phyloP scores from a whole-genome alignment of 495 filamentous ascomycete genomes.

The Xylaria longipes region DNA sequence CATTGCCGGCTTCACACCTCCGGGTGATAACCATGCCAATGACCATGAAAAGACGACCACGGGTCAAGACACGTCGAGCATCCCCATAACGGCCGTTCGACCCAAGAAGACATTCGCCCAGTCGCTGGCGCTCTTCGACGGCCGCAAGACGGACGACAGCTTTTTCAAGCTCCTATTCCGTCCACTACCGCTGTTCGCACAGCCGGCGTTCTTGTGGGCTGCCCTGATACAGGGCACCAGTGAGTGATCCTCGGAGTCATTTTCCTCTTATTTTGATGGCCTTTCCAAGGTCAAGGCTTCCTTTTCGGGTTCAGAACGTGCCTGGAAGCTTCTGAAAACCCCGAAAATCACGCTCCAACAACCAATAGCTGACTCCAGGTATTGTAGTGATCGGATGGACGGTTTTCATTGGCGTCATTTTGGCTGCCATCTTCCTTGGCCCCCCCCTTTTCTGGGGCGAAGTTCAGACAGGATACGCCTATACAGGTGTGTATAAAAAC shows the following conservation, averaged over 20 bases:
- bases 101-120: constrained; percentile 55
- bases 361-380: background rate
- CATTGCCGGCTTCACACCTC: constrained; percentile 36
- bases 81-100: background rate
- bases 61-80: constrained; percentile 16
- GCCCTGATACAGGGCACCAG: constrained; percentile 84
- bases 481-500: constrained; percentile 51
- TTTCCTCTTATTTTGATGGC: background rate
- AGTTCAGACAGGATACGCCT: constrained; percentile 85
- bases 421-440: constrained; percentile 81
- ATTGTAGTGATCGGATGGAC: constrained; percentile 84
- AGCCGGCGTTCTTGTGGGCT: constrained; percentile 89
- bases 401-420: constrained; percentile 87
- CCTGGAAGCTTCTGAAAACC: background rate
- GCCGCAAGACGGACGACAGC: constrained; percentile 69
- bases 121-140: constrained; percentile 75
- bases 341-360: background rate
- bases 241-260: background rate
- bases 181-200: constrained; percentile 68
- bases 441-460: constrained; percentile 83
- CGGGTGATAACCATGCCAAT: constrained; percentile 25
- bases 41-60: constrained; percentile 31
- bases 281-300: background rate
- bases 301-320: background rate
- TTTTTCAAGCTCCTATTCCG: constrained; percentile 72